phyloP scores from a whole-genome alignment of 2,329 filamentous ascomycete species.

The Penicillium sp. region DNA sequence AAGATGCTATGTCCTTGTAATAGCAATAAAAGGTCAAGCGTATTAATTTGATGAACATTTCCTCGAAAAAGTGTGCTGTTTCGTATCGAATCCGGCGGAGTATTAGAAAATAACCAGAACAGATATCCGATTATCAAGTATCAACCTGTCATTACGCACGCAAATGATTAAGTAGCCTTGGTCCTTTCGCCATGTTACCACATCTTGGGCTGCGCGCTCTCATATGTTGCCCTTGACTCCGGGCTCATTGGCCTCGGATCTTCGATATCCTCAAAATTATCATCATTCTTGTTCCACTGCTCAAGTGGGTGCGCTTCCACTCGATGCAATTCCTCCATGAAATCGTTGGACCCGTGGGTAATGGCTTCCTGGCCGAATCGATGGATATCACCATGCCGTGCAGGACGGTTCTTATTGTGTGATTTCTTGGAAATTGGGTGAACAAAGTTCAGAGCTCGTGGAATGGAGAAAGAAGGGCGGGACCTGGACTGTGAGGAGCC shows the following conservation, averaged over 20 bases:
- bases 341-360: constrained; percentile 13
- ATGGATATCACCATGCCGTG: neutral
- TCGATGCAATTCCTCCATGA: constrained; percentile 7
- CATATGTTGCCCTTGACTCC: neutral
- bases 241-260: constrained; percentile 5
- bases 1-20: too few species aligned
- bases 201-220: neutral
- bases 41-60: too few species aligned
- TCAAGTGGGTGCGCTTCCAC: constrained; percentile 15
- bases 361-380: constrained; percentile 23
- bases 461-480: constrained; percentile 20
- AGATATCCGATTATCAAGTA: neutral
- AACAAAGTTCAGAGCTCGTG: constrained; percentile 12
- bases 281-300: constrained; percentile 6
- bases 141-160: neutral
- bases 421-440: constrained; percentile 8
- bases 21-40: too few species aligned
- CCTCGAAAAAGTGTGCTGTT: too few species aligned
- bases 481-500: constrained; percentile 20
- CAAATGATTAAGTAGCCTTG: neutral
- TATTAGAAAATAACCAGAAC: neutral
- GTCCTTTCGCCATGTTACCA: neutral
- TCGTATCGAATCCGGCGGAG: neutral
- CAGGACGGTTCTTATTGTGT: neutral
- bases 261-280: constrained; percentile 3